phyloP scores from a whole-genome alignment of 1,284 basidiomycete species.

The Phenoliferia sp. region DNA sequence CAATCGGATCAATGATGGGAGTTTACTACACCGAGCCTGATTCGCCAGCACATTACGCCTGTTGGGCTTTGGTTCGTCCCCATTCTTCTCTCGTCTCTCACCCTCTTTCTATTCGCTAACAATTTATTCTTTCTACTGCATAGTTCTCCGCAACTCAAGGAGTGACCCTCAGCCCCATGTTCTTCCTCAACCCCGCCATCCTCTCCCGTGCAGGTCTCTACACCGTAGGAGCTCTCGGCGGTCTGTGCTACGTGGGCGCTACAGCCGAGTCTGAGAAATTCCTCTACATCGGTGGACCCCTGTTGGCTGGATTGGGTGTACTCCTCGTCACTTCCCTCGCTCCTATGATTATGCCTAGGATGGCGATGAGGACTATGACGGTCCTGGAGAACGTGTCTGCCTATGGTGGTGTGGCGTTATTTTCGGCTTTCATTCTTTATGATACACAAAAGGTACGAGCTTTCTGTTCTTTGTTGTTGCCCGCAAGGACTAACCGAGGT shows the following conservation, averaged over 20 bases:
- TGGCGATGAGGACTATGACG: slow-evolving; percentile 67
- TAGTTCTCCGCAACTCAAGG: slow-evolving; percentile 68
- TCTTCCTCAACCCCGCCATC: slow-evolving; percentile 79
- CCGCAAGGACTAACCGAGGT: not conserved
- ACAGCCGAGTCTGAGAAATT: slow-evolving; percentile 83
- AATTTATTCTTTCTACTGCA: too few relatives aligned
- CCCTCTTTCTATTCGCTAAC: slow-evolving; percentile 49
- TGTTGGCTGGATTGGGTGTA: slow-evolving; percentile 70
- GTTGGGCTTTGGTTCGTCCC: slow-evolving; percentile 46
- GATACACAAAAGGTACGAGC: slow-evolving; percentile 56
- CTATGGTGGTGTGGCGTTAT: slow-evolving; percentile 61
- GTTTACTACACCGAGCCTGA: slow-evolving; percentile 69
- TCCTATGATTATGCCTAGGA: slow-evolving; percentile 75
- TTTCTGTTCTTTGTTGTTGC: not conserved
- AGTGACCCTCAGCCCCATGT: slow-evolving; percentile 71
- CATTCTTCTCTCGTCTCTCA: slow-evolving; percentile 7
- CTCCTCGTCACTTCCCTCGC: slow-evolving; percentile 79
- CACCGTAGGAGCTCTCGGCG: slow-evolving; percentile 71
- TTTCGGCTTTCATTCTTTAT: slow-evolving; percentile 78
- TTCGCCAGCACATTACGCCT: slow-evolving; percentile 63
- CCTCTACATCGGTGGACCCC: slow-evolving; percentile 61
- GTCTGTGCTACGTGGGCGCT: slow-evolving; percentile 76
- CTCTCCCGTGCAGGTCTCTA: slow-evolving; percentile 85
- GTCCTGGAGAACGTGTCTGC: slow-evolving; percentile 72
- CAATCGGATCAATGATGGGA: slow-evolving; percentile 55